Conservation (phyloP, 139 green algal genomes). For the Microglena sp. region DNA sequence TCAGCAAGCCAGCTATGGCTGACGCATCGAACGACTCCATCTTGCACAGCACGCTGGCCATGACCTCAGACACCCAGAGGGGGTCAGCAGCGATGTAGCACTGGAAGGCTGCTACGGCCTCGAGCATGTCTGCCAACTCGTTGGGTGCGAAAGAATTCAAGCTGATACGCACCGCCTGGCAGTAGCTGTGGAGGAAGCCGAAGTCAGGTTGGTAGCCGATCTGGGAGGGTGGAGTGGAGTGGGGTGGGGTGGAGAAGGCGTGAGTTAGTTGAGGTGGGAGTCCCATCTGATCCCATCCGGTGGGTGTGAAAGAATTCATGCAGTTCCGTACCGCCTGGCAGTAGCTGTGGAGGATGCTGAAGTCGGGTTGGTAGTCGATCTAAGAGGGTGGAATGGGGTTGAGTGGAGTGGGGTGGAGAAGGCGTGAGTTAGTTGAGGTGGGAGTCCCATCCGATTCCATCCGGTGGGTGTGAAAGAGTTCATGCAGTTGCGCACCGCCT, state of each 20-base stretch:
- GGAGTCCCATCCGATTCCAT: neutral
- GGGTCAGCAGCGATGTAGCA: neutral
- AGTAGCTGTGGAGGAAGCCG: too few relatives aligned
- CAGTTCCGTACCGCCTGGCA: neutral
- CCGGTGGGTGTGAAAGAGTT: neutral
- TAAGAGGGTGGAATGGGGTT: neutral
- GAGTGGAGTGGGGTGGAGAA: neutral
- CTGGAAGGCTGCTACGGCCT: neutral
- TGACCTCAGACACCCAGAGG: constrained; percentile 6
- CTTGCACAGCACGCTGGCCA: constrained; percentile 6
- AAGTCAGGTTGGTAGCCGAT: neutral
- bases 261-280: neutral
- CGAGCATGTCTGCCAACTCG: constrained; percentile 4
- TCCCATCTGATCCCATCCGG: neutral
- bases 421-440: constrained; percentile 3
- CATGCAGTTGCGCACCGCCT: neutral
- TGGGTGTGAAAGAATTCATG: neutral
- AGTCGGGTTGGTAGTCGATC: neutral
- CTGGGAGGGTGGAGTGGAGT: neutral
- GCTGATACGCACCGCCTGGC: too few relatives aligned
- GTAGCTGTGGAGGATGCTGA: too few relatives aligned
- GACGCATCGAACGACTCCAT: neutral
- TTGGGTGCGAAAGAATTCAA: neutral
- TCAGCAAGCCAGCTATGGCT: neutral
- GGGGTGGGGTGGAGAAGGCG: neutral